Evolutionary conservation across 176 grass and related monocot genomes (phyloP), one percentile per base, ranked within the genome.

Genomic region (Oryza punctata): DNA sequence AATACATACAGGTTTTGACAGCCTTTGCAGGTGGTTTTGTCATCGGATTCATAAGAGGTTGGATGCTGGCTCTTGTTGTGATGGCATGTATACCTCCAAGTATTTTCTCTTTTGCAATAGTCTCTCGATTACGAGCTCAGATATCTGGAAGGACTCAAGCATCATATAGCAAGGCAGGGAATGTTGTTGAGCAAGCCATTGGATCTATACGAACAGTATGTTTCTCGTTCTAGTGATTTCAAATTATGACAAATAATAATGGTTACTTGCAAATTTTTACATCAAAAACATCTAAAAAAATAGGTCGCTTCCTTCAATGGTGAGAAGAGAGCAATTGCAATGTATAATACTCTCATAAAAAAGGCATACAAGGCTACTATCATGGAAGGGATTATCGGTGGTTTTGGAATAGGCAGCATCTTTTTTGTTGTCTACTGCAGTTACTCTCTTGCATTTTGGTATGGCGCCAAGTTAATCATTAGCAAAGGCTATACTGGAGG

Each of bases 141-240:
- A 90, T 96, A 79, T 86, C 89, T 72, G 78, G 28, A 30, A 90
- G 60, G 40, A 88, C 82, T 29, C 91, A 91, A 57, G 73, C 82
- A 73, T 92, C 89, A 77, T 98, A 98, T 57, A 43, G 76, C 0
- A 87, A 93, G 13, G 92, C 96, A 12, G 96, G 91, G 40, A 84
- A 84, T 67, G 86, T 91, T 82, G 96, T 98, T 28, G 93, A 98
- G 63, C 93, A 98, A 68, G 89, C 83, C 66, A 85, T 95, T 79
- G 73, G 89, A 63, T 87, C 89, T 30, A 98, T 98, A 72, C 87
- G 84, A 93, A 98, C 91, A 73, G 93, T 98, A 13, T 1, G 37
- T 38, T 38, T 38, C 37, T 38, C 4, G 91, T 86, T 83, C 61
- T 83, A 72, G 75, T 75, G 3, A 46, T 89, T 66, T 66, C 16